Conservation (phyloP, 2,329 filamentous ascomycete genomes). For the Leptographium wingfieldii region DNA sequence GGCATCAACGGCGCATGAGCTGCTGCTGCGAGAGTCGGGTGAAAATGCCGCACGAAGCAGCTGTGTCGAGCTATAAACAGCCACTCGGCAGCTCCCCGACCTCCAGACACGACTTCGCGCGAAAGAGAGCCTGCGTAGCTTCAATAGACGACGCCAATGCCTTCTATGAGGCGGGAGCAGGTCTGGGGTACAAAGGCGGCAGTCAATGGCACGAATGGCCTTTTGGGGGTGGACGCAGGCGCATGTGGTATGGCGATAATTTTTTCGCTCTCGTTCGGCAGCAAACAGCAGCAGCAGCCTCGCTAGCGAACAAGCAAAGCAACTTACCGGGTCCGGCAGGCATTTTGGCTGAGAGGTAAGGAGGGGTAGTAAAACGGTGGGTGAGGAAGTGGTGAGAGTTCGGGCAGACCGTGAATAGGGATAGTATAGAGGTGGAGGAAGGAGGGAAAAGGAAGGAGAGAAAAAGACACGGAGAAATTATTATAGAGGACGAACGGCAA, state of each 20-base stretch:
- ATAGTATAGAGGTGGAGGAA: slow-evolving; percentile 4
- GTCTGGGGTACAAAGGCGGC: background rate
- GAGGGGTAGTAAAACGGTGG: no score
- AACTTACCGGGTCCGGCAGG: slow-evolving; percentile 31
- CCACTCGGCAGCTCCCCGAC: background rate
- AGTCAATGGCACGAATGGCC: background rate
- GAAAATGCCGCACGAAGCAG: background rate
- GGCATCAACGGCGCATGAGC: background rate
- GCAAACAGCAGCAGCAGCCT: background rate
- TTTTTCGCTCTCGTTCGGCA: no score
- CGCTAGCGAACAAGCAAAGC: background rate
- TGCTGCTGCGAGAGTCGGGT: background rate
- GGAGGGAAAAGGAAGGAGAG: background rate
- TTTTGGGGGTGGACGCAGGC: background rate
- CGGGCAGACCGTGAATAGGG: background rate
- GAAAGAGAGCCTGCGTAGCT: background rate
- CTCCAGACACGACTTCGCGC: background rate
- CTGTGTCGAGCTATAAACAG: background rate
- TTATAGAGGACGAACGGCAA: background rate
- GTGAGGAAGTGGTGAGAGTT: background rate
- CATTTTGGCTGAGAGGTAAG: slow-evolving; percentile 25
- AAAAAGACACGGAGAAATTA: slow-evolving; percentile 5
- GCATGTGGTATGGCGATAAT: background rate
- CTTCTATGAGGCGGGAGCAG: background rate
- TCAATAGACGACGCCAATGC: background rate